phyloP scores from a whole-genome alignment of 805 yeast genomes.

The Spathaspora hagerdaliae region DNA sequence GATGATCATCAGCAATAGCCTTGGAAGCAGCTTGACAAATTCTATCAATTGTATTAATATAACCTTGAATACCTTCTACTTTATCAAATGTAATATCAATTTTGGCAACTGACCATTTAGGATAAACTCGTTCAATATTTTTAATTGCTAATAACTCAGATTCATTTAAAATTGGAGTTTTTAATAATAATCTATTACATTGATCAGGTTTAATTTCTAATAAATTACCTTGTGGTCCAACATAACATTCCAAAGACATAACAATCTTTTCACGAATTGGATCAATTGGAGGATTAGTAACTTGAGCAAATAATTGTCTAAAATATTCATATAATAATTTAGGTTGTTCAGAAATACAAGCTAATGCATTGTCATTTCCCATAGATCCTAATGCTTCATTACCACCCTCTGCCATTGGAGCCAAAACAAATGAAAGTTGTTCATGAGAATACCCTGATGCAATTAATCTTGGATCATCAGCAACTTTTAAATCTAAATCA shows the following conservation, averaged over 20 bases:
- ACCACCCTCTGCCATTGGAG: slow-evolving; percentile 95
- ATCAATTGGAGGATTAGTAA: slow-evolving; percentile 97
- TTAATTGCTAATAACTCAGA: slow-evolving; percentile 72
- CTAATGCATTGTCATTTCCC: slow-evolving; percentile 97
- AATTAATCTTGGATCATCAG: slow-evolving; percentile 75
- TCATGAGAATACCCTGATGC: slow-evolving; percentile 95
- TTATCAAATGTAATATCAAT: slow-evolving; percentile 89
- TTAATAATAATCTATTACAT: slow-evolving; percentile 81
- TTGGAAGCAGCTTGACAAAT: slow-evolving; percentile 83
- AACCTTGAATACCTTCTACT: slow-evolving; percentile 80
- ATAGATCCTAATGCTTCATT: slow-evolving; percentile 96
- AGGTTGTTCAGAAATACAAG: slow-evolving; percentile 93
- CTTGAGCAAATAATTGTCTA: slow-evolving; percentile 95
- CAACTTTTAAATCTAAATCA: slow-evolving; percentile 44
- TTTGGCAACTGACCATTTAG: slow-evolving; percentile 77
- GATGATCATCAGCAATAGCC: slow-evolving; percentile 72
- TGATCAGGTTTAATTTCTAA: slow-evolving; percentile 90
- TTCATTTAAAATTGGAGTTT: slow-evolving; percentile 76
- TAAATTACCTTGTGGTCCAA: slow-evolving; percentile 97
- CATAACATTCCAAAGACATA: slow-evolving; percentile 94
- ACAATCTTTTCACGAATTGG: slow-evolving; percentile 96
- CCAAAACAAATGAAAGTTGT: slow-evolving; percentile 76
- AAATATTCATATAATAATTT: slow-evolving; percentile 87
- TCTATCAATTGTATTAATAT: slow-evolving; percentile 77
- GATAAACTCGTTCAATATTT: slow-evolving; percentile 69